These are phyloP conservation scores for Plasmodium ovale DNA, from an alignment of 169 alveolate species.

Conservation along the genomic window DNA sequence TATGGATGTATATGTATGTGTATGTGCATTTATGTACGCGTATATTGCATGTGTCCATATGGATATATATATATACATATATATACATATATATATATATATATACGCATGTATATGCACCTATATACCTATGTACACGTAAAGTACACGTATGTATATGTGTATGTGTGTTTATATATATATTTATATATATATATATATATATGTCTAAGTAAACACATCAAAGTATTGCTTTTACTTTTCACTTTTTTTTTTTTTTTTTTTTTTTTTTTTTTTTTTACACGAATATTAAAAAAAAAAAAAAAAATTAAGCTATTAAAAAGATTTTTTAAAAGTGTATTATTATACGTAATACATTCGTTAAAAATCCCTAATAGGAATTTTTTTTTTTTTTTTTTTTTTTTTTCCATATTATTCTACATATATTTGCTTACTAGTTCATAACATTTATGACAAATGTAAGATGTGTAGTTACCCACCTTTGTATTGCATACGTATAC, in stretches of 20 bases:
- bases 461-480: too few relatives aligned
- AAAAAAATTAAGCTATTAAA: background rate
- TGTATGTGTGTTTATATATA: background rate
- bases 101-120: background rate
- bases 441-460: too few relatives aligned
- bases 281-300: background rate
- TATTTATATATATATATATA: background rate
- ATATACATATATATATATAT: too few relatives aligned
- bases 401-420: too few relatives aligned
- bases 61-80: background rate
- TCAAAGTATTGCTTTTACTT: background rate
- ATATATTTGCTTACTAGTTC: too few relatives aligned
- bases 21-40: background rate
- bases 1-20: background rate
- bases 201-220: background rate
- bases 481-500: too few relatives aligned
- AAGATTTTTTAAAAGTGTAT: too few relatives aligned
- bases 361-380: too few relatives aligned
- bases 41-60: background rate
- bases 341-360: too few relatives aligned
- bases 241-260: background rate
- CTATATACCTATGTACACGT: background rate
- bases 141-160: background rate
- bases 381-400: too few relatives aligned
- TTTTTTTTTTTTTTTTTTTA: constrained; percentile 6